phyloP scores from a whole-genome alignment of 116 monocot genomes.

The Papilionanthe hybrid region DNA sequence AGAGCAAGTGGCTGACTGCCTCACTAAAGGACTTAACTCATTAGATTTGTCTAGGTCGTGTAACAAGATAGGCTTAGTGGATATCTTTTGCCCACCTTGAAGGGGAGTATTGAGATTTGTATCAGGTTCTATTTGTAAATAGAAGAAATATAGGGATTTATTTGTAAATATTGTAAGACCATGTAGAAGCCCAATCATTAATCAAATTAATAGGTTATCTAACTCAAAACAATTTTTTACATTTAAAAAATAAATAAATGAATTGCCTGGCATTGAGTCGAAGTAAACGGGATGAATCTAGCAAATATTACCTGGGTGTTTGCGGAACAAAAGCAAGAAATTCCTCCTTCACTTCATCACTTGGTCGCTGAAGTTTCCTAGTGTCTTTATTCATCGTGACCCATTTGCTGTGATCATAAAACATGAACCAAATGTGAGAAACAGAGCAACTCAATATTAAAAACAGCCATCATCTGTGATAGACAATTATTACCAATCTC shows the following conservation, averaged over 20 bases:
- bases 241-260: not conserved
- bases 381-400: conserved; percentile 99
- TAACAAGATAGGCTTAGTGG: too few relatives aligned
- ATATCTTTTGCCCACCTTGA: too few relatives aligned
- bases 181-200: too few relatives aligned
- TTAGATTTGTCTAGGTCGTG: too few relatives aligned
- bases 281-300: not conserved
- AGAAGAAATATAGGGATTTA: too few relatives aligned
- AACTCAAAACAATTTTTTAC: not conserved
- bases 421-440: not conserved
- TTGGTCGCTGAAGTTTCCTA: conserved; percentile 86
- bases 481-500: not conserved
- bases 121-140: too few relatives aligned
- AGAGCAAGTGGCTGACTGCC: too few relatives aligned
- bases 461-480: not conserved
- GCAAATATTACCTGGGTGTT: conserved; percentile 59
- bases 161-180: too few relatives aligned
- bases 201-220: too few relatives aligned
- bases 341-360: conserved; percentile 92
- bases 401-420: conserved; percentile 68
- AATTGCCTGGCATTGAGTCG: not conserved
- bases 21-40: too few relatives aligned
- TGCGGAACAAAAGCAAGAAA: conserved; percentile 78
- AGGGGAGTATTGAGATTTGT: too few relatives aligned
- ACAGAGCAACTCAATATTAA: not conserved